phyloP scores from a whole-genome alignment of 2,329 filamentous ascomycete genomes.

The Keithomyces neogunnii region DNA sequence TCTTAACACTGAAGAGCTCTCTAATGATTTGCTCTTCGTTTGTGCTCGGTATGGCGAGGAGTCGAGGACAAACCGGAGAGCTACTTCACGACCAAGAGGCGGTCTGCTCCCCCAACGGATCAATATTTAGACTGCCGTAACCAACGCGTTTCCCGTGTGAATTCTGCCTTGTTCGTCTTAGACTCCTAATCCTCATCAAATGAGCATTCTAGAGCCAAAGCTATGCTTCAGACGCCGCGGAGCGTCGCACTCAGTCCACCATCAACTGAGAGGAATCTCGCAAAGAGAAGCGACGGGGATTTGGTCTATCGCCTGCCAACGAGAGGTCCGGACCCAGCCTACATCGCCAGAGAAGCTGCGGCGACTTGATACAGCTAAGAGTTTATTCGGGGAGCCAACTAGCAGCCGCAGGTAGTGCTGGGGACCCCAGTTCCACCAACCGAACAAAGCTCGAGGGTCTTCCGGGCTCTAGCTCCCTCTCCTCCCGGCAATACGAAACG shows the following conservation, averaged over 20 bases:
- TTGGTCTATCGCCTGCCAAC: constrained; percentile 1
- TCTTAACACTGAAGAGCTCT: too few species aligned
- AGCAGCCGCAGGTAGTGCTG: not conserved
- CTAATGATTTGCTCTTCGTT: too few species aligned
- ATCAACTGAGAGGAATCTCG: constrained; percentile 4
- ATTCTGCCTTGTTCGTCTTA: too few species aligned
- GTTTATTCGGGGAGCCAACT: not conserved
- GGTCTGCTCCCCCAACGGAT: too few species aligned
- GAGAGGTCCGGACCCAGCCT: not conserved
- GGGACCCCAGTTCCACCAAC: constrained; percentile 1
- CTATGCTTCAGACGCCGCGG: not conserved
- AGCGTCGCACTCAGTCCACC: not conserved
- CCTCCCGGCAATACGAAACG: not conserved
- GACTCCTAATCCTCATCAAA: too few species aligned
- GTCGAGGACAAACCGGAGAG: too few species aligned
- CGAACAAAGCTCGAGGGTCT: constrained; percentile 1
- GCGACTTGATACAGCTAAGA: not conserved
- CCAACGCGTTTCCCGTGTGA: too few species aligned
- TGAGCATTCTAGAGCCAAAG: not conserved
- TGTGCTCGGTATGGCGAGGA: too few species aligned
- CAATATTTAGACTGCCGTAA: too few species aligned
- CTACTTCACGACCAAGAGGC: too few species aligned
- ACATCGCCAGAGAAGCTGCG: not conserved
- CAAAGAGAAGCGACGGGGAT: constrained; percentile 4
- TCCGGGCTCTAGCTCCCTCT: constrained; percentile 6